A percentile compares a stretch with the other conserved stretches of the same genome.
Conservation (phyloP, 108 stramenopile species). For the Asterionellopsis glacialis region DNA sequence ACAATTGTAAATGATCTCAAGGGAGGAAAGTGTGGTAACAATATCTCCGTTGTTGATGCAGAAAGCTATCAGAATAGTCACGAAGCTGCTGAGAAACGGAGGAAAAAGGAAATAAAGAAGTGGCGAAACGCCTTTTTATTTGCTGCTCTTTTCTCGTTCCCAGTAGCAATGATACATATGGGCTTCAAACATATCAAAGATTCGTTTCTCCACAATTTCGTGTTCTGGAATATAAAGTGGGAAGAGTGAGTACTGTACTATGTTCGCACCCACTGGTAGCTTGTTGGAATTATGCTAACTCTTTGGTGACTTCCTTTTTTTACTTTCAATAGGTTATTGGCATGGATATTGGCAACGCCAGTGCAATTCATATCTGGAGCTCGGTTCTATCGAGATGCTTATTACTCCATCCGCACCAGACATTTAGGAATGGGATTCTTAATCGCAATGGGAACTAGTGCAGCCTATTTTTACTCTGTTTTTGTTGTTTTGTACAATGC, state of each 20-base stretch:
- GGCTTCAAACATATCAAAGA: conserved; percentile 18
- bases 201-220: not conserved
- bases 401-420: conserved; percentile 42
- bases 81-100: conserved; percentile 10
- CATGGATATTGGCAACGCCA: conserved; percentile 49
- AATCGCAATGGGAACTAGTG: conserved; percentile 74
- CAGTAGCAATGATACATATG: conserved; percentile 44
- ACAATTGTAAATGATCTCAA: conserved; percentile 16
- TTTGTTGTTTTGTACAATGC: conserved; percentile 39
- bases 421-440: conserved; percentile 81
- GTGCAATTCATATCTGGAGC: conserved; percentile 77
- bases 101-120: conserved; percentile 23
- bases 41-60: conserved; percentile 31
- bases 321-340: conserved; percentile 25
- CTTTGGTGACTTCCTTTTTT: not conserved
- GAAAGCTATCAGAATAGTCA: conserved; percentile 11
- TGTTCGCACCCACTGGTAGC: not conserved
- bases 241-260: conserved; percentile 10
- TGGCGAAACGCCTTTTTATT: conserved; percentile 27
- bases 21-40: conserved; percentile 22
- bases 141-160: conserved; percentile 30
- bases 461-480: conserved; percentile 71
- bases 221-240: conserved; percentile 9
- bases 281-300: too few relatives aligned
- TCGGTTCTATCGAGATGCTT: conserved; percentile 71